These are phyloP conservation scores for Corylus avellana DNA, from an alignment of 306 rosid species.

Conservation along the genomic window DNA sequence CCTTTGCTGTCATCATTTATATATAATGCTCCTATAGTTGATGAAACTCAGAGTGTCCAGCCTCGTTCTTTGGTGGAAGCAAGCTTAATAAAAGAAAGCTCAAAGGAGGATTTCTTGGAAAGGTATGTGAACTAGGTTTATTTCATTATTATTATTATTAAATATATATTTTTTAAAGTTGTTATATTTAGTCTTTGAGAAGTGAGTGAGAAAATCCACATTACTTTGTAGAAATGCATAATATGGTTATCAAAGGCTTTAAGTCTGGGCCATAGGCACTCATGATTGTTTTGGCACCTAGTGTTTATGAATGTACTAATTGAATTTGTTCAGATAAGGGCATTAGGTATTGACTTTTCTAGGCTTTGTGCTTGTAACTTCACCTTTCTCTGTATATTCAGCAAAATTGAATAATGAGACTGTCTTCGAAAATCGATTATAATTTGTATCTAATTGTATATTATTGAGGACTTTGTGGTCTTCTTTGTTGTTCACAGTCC, in stretches of 20 bases:
- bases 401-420: background rate
- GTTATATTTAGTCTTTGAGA: background rate
- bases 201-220: background rate
- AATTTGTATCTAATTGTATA: background rate
- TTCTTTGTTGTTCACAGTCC: background rate
- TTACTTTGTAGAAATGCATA: background rate
- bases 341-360: background rate
- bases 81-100: slow-evolving; percentile 43
- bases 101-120: slow-evolving; percentile 44
- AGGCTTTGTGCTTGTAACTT: background rate
- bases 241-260: background rate
- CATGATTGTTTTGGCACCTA: background rate
- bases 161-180: background rate
- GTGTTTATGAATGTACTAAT: background rate
- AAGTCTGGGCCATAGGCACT: background rate
- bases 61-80: slow-evolving; percentile 47
- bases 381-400: background rate
- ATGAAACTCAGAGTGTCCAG: slow-evolving; percentile 42
- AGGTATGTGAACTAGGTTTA: slow-evolving; percentile 33
- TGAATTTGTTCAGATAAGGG: background rate
- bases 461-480: background rate
- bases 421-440: background rate
- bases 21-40: slow-evolving; percentile 48
- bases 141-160: background rate
- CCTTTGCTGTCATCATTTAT: slow-evolving; percentile 81